These are phyloP conservation scores for Pyrenopolyporus hunteri DNA, from an alignment of 495 filamentous ascomycete genomes.

Conservation along the genomic window DNA sequence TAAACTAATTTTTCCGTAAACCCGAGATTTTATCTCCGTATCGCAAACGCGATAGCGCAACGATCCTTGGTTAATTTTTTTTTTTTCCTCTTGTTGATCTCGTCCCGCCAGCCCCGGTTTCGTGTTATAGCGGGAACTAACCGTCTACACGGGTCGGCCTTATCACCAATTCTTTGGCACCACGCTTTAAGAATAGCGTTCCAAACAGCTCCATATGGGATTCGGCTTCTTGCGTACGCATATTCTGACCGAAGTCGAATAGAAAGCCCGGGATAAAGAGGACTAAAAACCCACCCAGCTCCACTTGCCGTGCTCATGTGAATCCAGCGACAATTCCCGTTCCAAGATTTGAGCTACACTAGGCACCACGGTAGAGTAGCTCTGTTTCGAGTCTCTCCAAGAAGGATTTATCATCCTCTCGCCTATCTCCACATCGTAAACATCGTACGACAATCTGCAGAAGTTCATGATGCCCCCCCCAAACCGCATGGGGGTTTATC, in stretches of 20 bases:
- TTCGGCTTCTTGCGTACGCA: constrained; percentile 15
- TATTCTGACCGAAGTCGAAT: constrained; percentile 20
- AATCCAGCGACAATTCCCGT: constrained; percentile 32
- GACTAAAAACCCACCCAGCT: constrained; percentile 15
- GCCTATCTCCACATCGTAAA: constrained; percentile 76
- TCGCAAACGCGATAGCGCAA: constrained; percentile 8
- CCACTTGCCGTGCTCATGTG: constrained; percentile 36
- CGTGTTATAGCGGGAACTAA: constrained; percentile 11
- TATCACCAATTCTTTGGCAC: constrained; percentile 18
- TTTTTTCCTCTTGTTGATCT: constrained; percentile 14
- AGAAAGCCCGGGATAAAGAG: background rate
- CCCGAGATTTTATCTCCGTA: background rate
- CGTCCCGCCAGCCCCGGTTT: constrained; percentile 12
- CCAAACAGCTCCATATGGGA: constrained; percentile 18
- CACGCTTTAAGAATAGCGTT: constrained; percentile 29
- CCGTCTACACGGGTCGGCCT: constrained; percentile 11
- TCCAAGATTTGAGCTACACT: constrained; percentile 30
- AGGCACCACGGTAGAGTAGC: constrained; percentile 27
- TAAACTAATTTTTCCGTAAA: background rate
- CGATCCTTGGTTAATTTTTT: too few species aligned
- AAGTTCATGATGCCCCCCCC: constrained; percentile 30
- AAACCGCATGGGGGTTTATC: constrained; percentile 26
- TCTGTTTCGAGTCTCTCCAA: constrained; percentile 29
- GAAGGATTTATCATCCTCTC: constrained; percentile 23
- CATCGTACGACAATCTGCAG: constrained; percentile 68